phyloP scores from a whole-genome alignment of 2,329 filamentous ascomycete genomes.

The Fusarium tuaranense region DNA sequence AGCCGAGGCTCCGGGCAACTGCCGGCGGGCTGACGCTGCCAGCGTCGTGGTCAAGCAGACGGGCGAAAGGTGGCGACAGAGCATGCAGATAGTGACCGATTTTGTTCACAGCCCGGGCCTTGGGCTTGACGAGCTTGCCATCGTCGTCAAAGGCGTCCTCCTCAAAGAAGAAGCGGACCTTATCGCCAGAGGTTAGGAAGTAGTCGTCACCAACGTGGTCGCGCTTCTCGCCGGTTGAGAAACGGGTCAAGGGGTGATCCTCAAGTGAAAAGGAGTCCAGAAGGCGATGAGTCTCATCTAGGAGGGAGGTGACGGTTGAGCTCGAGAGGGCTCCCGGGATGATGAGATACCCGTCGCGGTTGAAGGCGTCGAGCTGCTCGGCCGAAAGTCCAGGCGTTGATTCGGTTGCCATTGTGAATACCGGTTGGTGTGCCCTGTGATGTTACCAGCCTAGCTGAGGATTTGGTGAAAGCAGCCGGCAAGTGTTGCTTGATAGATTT shows the following conservation, averaged over 20 bases:
- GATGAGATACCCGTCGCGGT: conserved; percentile 89
- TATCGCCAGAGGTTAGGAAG: conserved; percentile 90
- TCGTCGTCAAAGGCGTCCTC: conserved; percentile 83
- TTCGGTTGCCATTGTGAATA: conserved; percentile 29
- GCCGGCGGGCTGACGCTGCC: conserved; percentile 60
- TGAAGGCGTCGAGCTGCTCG: conserved; percentile 78
- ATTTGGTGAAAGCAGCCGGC: background rate
- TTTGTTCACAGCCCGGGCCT: conserved; percentile 89
- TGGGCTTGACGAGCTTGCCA: conserved; percentile 79
- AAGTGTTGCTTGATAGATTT: background rate
- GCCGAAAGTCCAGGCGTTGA: conserved; percentile 70
- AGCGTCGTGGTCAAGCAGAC: conserved; percentile 58
- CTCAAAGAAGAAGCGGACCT: conserved; percentile 97
- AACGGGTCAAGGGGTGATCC: conserved; percentile 91
- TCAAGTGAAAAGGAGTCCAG: conserved; percentile 82
- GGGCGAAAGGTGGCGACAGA: conserved; percentile 74
- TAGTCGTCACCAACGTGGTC: conserved; percentile 94
- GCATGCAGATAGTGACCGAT: conserved; percentile 83
- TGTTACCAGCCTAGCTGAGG: background rate
- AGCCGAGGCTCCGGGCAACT: conserved; percentile 79
- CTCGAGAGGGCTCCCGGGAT: conserved; percentile 80
- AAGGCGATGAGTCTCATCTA: conserved; percentile 79
- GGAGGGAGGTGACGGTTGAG: conserved; percentile 73
- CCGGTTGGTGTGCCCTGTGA: background rate
- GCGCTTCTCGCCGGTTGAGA: conserved; percentile 82